A percentile compares a stretch with the other conserved stretches of the same genome.
Evolutionary conservation across 352 stramenopile species (phyloP).

Genomic region (Globisporangium viniferum): DNA sequence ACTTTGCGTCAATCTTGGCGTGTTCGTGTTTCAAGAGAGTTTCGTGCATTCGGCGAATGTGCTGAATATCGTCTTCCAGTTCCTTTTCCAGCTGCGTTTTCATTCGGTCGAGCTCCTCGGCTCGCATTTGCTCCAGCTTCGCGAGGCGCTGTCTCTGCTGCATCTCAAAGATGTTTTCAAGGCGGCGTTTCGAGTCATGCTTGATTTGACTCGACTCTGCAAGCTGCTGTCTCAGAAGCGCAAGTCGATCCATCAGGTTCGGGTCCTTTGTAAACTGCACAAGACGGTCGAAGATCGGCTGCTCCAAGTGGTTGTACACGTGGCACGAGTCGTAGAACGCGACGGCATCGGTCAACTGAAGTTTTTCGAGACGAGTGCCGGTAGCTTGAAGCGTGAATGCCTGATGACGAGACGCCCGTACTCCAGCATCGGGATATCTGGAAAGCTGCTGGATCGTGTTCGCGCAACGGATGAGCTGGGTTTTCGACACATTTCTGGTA

Average conservation of each 20-base stretch:
- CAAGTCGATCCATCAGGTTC: conserved; percentile 49
- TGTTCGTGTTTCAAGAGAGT: conserved; percentile 48
- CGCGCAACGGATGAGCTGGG: conserved; percentile 45
- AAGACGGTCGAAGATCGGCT: conserved; percentile 64
- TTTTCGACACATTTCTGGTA: conserved; percentile 43
- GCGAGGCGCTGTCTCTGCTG: conserved; percentile 34
- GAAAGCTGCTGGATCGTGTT: conserved; percentile 56
- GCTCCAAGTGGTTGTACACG: conserved; percentile 71
- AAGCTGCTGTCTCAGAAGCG: conserved; percentile 50
- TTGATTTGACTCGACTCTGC: conserved; percentile 49
- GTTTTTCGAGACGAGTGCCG: conserved; percentile 37
- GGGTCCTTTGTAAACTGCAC: conserved; percentile 66
- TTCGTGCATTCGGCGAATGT: conserved; percentile 65
- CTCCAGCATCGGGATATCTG: conserved; percentile 19
- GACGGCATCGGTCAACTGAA: conserved; percentile 59
- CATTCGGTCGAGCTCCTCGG: conserved; percentile 36
- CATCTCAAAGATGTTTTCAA: conserved; percentile 46
- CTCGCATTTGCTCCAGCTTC: conserved; percentile 37
- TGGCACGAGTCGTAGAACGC: conserved; percentile 50
- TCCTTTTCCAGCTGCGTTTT: conserved; percentile 42
- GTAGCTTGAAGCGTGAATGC: conserved; percentile 46
- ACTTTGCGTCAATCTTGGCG: conserved; percentile 64
- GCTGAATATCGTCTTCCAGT: conserved; percentile 57
- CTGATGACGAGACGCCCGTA: conserved; percentile 34
- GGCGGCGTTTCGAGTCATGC: conserved; percentile 35